Evolutionary conservation across 2,329 filamentous ascomycete species (phyloP), one percentile per base, ranked within the genome.

Genomic region (Calonectria crousiana): DNA sequence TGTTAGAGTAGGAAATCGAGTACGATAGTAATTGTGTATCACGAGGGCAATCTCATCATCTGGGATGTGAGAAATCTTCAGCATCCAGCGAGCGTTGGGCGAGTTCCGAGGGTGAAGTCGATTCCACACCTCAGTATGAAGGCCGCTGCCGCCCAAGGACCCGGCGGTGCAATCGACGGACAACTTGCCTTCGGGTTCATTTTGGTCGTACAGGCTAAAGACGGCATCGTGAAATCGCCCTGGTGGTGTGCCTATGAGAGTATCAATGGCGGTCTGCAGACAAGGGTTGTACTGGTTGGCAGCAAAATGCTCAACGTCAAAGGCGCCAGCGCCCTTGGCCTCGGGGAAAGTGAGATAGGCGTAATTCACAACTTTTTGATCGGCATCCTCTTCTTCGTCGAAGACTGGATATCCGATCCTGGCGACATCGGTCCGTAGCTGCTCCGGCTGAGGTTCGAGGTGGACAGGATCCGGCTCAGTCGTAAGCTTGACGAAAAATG

Each of bases 281-380:
- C 79, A 78, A 0, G 66, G 67, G 49, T 78, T 78, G 70, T 78
- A 84, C 56, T 82, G 79, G 53, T 83, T 78, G 16, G 77, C 75
- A 2, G 74, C 80, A 73, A 79, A 83, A 4, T 58, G 56, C 4
- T 64, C 18, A 23, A 76, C 67, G 11, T 34, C 30, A 26, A 79
- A 80, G 4, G 8, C 36, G 1, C 20, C 2, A 5, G 23, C 16
- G 1, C 10, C 41, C 11, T 62, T 74, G 30, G 44, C 53, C 26
- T 74, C 72, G 34, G 80, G 80, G 34, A 81, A 77, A 14, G 79
- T 44, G 2, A 81, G 34, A n/a, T 81, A 81, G 1, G 79, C 75
- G 38, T 74, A 73, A 52, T 74, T 72, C 6, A 75, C 41, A 10
- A 69, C 72, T 14, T 70, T 58, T 0, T 67, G 28, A 11, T 68